Conservation (phyloP, 805 yeast genomes). For the Ogataea thermomethanolica region DNA sequence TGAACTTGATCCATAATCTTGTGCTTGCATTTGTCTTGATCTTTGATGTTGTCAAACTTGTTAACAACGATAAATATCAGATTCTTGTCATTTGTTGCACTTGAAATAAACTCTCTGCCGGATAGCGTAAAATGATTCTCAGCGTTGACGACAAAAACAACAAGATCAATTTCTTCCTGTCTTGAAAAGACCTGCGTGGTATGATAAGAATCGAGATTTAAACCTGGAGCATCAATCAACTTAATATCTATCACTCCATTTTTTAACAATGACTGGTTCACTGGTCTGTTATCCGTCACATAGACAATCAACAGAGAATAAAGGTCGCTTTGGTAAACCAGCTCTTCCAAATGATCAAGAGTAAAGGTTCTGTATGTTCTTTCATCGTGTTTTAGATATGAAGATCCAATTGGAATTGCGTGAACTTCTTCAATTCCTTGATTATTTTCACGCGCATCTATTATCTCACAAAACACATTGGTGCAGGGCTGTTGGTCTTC, state of each 20-base stretch:
- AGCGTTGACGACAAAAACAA: slow-evolving; percentile 93
- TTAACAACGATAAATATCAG: slow-evolving; percentile 92
- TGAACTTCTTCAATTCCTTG: slow-evolving; percentile 84
- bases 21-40: slow-evolving; percentile 73
- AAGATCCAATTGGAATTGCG: slow-evolving; percentile 64
- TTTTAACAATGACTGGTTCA: slow-evolving; percentile 65
- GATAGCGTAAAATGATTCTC: slow-evolving; percentile 94
- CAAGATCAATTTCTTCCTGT: slow-evolving; percentile 95
- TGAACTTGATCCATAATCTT: slow-evolving; percentile 83
- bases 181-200: slow-evolving; percentile 94
- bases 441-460: slow-evolving; percentile 72
- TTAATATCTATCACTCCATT: slow-evolving; percentile 93
- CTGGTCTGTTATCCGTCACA: slow-evolving; percentile 68
- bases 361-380: slow-evolving; percentile 58
- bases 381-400: slow-evolving; percentile 54
- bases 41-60: slow-evolving; percentile 80
- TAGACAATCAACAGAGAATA: slow-evolving; percentile 77
- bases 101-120: slow-evolving; percentile 87
- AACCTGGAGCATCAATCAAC: slow-evolving; percentile 95
- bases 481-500: slow-evolving; percentile 99
- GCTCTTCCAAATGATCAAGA: slow-evolving; percentile 55
- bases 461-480: slow-evolving; percentile 90
- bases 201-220: slow-evolving; percentile 87
- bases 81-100: slow-evolving; percentile 88
- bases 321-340: slow-evolving; percentile 71